Evolutionary conservation across 1,139 yeast species (phyloP), one percentile per base, ranked within the genome.

Genomic region (Yamadazyma sp.): DNA sequence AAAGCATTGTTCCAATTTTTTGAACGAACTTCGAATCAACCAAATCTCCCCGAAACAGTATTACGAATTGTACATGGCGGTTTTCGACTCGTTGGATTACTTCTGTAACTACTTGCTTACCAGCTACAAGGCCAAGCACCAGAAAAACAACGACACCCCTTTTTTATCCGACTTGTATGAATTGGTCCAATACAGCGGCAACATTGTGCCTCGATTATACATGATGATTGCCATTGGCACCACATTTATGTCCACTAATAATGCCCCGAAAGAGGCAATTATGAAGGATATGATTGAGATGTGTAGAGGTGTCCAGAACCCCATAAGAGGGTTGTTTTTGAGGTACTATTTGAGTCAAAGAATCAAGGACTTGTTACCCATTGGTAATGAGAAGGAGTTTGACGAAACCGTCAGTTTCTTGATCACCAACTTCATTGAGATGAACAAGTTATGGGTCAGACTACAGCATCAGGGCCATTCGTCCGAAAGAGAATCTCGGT

Each of bases 251-350:
- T 67, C 84, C 5, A 72, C 84, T 6, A 77, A 82, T 4, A 89
- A 82, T 41, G 83, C 96, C 0, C 96, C 97, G 0, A 75, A 79
- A 20, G 79, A 80, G 56, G 97, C 90, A 50, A 84, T 94, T 41
- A 78, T 92, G 81, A 87, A 86, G 57, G 98, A 92, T 57, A 84
- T 94, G 95, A 83, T 92, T 58, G 98, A 94, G 60, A 92, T 92
- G 98, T 85, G 96, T 48, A 77, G 95, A 31, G 98, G 97, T n/a
- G 96, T 90, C 2, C 98, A 92, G 61, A 94, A 88, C 56, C 98
- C 98, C 0, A 79, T 88, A 25, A 69, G 92, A 44, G 98, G 98
- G 1, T 67, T 92, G 44, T 92, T 92, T 59, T 67, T 94, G 53
- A 71, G 98, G 39, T 90, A 92, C 64, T 92, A 88, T 58, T 67